These are phyloP conservation scores for Rhazya stricta DNA, from an alignment of 257 asterid genomes.

Conservation along the genomic window DNA sequence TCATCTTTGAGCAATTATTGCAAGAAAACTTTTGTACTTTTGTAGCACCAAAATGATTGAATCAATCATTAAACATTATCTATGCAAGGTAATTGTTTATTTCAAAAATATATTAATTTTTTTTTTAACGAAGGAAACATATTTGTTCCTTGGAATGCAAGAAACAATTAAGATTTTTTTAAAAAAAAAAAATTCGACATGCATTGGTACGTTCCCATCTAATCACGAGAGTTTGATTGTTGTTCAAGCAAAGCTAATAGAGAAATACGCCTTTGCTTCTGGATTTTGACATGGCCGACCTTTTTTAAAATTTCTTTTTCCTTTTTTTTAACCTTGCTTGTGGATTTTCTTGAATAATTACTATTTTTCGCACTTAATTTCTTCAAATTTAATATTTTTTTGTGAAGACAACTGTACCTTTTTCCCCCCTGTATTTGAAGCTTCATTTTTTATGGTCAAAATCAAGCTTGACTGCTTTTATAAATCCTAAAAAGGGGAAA, in stretches of 20 bases:
- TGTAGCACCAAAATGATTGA: background rate
- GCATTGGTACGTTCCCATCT: background rate
- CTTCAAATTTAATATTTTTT: background rate
- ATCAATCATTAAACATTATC: background rate
- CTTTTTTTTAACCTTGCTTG: background rate
- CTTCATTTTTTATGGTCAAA: background rate
- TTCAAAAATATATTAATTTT: background rate
- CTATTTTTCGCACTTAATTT: background rate
- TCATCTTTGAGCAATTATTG: no score
- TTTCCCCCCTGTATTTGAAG: background rate
- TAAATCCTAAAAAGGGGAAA: background rate
- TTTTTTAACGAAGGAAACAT: no score
- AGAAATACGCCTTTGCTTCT: background rate
- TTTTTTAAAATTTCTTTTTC: background rate
- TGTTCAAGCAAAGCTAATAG: background rate
- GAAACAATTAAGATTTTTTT: background rate
- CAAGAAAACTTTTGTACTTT: background rate
- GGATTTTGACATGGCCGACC: background rate
- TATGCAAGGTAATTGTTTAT: background rate
- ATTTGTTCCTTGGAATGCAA: background rate
- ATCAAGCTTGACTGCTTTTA: conserved; percentile 6
- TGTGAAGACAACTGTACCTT: background rate
- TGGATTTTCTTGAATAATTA: background rate
- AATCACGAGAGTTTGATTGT: background rate
- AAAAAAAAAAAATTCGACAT: background rate